phyloP scores from a whole-genome alignment of 441 rosid species.

The Erodium moschatum region DNA sequence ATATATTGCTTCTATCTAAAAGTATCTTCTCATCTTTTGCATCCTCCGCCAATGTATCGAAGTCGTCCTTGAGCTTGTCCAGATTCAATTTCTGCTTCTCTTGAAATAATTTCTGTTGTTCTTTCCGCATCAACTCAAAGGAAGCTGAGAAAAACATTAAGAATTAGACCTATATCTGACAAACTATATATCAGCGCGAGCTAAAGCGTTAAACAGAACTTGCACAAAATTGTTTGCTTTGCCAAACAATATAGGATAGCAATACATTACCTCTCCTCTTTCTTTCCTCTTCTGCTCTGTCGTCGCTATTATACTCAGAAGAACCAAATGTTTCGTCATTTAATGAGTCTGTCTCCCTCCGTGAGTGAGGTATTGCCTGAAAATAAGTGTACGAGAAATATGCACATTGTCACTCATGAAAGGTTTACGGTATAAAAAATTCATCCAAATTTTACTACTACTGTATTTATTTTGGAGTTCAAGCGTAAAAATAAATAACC shows the following conservation, averaged over 20 bases:
- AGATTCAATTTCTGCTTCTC: conserved; percentile 67
- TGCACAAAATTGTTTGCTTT: conserved; percentile 9
- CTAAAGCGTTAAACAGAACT: neutral
- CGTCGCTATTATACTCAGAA: conserved; percentile 63
- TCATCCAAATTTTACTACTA: neutral
- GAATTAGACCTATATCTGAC: conserved; percentile 11
- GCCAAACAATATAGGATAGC: conserved; percentile 12
- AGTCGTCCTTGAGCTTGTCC: conserved; percentile 47
- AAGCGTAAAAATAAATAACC: neutral
- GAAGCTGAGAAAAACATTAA: conserved; percentile 46
- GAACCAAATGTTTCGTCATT: conserved; percentile 98
- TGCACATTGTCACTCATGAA: neutral
- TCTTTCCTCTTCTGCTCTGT: conserved; percentile 91
- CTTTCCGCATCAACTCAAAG: conserved; percentile 93
- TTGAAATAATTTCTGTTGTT: conserved; percentile 75
- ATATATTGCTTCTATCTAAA: conserved; percentile 34
- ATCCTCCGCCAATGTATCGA: conserved; percentile 62
- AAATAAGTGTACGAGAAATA: conserved; percentile 16
- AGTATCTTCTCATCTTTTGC: conserved; percentile 47
- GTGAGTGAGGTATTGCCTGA: conserved; percentile 66
- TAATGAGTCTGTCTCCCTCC: conserved; percentile 61
- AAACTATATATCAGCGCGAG: neutral
- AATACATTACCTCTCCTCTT: conserved; percentile 73
- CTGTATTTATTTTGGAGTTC: neutral
- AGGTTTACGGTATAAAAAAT: neutral